Evolutionary conservation across 306 rosid species (phyloP).

Genomic region (Quercus glauca): DNA sequence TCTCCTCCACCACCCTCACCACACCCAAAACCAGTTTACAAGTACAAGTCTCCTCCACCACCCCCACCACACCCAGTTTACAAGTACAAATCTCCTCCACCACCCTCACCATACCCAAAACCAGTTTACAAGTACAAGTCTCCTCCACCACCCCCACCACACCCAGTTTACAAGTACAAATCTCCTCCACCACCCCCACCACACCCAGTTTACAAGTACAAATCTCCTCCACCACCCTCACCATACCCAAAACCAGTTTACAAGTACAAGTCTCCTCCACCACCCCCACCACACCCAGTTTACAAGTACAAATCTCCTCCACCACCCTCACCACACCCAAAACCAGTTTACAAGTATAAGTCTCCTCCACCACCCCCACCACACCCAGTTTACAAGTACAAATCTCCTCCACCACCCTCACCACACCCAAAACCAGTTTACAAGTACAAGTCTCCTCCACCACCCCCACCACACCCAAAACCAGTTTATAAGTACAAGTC

Average conservation of each 20-base stretch:
- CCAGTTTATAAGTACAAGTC: slow-evolving; percentile 26
- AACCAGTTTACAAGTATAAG: slow-evolving; percentile 23
- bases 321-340: not conserved
- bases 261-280: slow-evolving; percentile 8
- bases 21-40: not conserved
- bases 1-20: not conserved
- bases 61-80: not conserved
- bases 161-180: too few relatives aligned
- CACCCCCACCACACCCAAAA: slow-evolving; percentile 15
- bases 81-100: not conserved
- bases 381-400: slow-evolving; percentile 31
- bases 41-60: not conserved
- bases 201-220: not conserved
- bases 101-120: not conserved
- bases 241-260: too few relatives aligned
- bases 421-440: not conserved
- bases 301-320: slow-evolving; percentile 20
- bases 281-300: not conserved
- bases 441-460: slow-evolving; percentile 1
- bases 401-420: slow-evolving; percentile 78
- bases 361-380: slow-evolving; percentile 70
- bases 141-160: not conserved
- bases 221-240: slow-evolving; percentile 11
- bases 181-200: not conserved
- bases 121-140: not conserved